These are phyloP conservation scores for Lanmaoa pseudosensibilis DNA, from an alignment of 768 basidiomycete species.

Conservation along the genomic window DNA sequence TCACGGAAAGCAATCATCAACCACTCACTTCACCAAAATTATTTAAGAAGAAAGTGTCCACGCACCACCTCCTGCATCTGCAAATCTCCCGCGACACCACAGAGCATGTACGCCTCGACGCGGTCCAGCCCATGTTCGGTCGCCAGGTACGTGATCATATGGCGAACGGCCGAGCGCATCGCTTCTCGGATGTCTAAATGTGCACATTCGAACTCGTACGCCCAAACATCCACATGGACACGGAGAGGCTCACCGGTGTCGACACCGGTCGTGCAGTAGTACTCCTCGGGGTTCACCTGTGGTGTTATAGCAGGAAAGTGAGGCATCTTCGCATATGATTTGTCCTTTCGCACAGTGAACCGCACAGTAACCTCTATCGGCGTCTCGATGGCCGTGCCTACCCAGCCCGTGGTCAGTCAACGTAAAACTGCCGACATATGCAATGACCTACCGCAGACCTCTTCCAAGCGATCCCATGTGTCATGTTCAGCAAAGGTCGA, in stretches of 20 bases:
- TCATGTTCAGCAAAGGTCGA: not conserved
- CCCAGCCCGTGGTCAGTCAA: not conserved
- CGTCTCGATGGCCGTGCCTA: constrained; percentile 65
- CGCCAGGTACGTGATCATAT: constrained; percentile 56
- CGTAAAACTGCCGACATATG: not conserved
- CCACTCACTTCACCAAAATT: not conserved
- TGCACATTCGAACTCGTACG: not conserved
- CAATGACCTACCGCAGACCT: constrained; percentile 53
- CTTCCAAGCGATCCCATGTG: constrained; percentile 27
- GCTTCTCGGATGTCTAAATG: constrained; percentile 50
- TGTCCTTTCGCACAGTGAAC: constrained; percentile 56
- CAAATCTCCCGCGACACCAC: constrained; percentile 59
- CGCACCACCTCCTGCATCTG: constrained; percentile 59
- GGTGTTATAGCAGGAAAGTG: constrained; percentile 45
- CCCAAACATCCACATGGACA: not conserved
- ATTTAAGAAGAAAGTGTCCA: not conserved
- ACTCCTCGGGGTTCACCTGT: constrained; percentile 32
- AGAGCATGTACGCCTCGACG: constrained; percentile 60
- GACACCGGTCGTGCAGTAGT: constrained; percentile 60
- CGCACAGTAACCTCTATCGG: constrained; percentile 56
- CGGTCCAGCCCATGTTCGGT: constrained; percentile 42
- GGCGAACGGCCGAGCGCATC: constrained; percentile 52
- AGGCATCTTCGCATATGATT: constrained; percentile 56
- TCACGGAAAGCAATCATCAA: not conserved
- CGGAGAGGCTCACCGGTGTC: constrained; percentile 38